A percentile compares a stretch with the other conserved stretches of the same genome.
Evolutionary conservation across 169 alveolate genomes (phyloP).

Genomic region (Hepatocystis sp.): DNA sequence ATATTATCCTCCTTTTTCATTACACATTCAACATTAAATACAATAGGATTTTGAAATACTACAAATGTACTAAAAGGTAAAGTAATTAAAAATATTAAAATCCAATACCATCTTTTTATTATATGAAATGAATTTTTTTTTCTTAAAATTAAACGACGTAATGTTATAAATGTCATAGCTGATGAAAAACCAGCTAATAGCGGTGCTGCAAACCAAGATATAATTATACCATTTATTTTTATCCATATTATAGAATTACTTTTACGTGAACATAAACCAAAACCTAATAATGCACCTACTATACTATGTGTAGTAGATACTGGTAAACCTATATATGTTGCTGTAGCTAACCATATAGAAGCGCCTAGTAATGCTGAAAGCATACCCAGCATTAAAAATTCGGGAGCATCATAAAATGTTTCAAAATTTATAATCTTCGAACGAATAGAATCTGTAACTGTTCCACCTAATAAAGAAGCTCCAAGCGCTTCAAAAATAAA

Average conservation of each 20-base stretch:
- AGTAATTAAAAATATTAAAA: constrained; percentile 59
- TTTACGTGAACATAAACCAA: constrained; percentile 88
- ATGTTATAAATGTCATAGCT: constrained; percentile 46
- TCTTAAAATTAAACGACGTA: constrained; percentile 72
- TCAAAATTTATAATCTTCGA: constrained; percentile 83
- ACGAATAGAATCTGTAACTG: constrained; percentile 90
- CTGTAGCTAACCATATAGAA: constrained; percentile 86
- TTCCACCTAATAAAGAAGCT: constrained; percentile 88
- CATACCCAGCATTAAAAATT: constrained; percentile 89
- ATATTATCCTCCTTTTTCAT: constrained; percentile 10
- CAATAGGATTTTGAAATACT: constrained; percentile 73
- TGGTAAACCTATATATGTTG: constrained; percentile 86
- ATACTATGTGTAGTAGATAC: constrained; percentile 93
- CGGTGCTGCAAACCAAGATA: constrained; percentile 88
- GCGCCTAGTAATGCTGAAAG: constrained; percentile 86
- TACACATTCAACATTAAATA: constrained; percentile 33
- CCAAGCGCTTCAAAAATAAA: constrained; percentile 88
- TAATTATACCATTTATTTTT: constrained; percentile 79
- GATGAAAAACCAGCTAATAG: constrained; percentile 70
- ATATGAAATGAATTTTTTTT: constrained; percentile 66
- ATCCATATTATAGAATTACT: constrained; percentile 84
- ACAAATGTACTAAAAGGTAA: constrained; percentile 60
- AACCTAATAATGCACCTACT: constrained; percentile 89
- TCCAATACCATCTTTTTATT: constrained; percentile 75
- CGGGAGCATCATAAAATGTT: constrained; percentile 86